Evolutionary conservation across 179 eudicot species (phyloP).

Genomic region (Drosera spatulata): DNA sequence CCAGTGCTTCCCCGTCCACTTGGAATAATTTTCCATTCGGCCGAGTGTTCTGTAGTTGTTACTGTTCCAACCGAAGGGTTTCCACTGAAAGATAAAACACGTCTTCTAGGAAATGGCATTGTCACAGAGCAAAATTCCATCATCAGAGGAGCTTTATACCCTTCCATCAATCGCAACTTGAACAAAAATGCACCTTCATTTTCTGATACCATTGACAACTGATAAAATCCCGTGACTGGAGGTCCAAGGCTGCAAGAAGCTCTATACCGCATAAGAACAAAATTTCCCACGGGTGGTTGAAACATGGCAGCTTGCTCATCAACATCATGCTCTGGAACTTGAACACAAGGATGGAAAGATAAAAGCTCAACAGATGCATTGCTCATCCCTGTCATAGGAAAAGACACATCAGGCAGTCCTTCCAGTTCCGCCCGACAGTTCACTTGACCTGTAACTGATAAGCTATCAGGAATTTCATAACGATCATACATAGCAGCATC

Average conservation of each 20-base stretch:
- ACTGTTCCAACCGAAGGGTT: slow-evolving; percentile 92
- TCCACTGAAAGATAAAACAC: slow-evolving; percentile 67
- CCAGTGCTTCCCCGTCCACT: slow-evolving; percentile 75
- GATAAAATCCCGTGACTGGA: slow-evolving; percentile 91
- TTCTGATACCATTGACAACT: slow-evolving; percentile 96
- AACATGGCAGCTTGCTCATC: slow-evolving; percentile 79
- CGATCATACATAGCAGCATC: slow-evolving; percentile 95
- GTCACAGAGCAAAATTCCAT: slow-evolving; percentile 90
- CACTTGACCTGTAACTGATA: slow-evolving; percentile 74
- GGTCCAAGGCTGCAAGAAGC: slow-evolving; percentile 57
- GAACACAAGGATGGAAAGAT: slow-evolving; percentile 94
- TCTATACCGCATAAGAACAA: slow-evolving; percentile 70
- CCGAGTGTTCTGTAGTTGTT: slow-evolving; percentile 53
- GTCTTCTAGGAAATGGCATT: slow-evolving; percentile 96
- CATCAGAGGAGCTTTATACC: slow-evolving; percentile 72
- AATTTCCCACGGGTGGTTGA: slow-evolving; percentile 90
- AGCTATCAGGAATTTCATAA: slow-evolving; percentile 83
- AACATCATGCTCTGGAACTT: slow-evolving; percentile 83
- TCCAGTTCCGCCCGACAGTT: slow-evolving; percentile 97
- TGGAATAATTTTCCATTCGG: slow-evolving; percentile 86
- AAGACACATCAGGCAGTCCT: slow-evolving; percentile 91
- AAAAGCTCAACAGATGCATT: slow-evolving; percentile 46
- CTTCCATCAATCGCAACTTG: slow-evolving; percentile 74
- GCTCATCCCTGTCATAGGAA: slow-evolving; percentile 66
- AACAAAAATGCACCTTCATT: slow-evolving; percentile 97